Conservation (phyloP, 495 filamentous ascomycete genomes). For the Neurospora intermedia region DNA sequence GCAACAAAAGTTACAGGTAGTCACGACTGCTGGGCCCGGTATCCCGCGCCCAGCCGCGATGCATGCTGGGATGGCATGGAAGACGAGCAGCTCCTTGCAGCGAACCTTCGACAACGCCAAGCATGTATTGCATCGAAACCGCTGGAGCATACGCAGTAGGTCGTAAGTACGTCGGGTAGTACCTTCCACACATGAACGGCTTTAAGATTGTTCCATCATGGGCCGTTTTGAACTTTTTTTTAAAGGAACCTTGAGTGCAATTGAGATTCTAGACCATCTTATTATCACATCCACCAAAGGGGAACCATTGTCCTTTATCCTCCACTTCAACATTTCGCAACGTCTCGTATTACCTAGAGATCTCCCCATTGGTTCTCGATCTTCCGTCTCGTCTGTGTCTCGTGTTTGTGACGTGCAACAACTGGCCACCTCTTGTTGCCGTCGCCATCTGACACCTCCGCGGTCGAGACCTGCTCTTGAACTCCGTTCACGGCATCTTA, state of each 20-base stretch:
- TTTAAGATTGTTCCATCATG: background rate
- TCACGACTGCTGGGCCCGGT: background rate
- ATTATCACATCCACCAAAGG: background rate
- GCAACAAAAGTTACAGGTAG: background rate
- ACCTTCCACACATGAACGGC: background rate
- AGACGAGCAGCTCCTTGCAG: background rate
- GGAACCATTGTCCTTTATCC: background rate
- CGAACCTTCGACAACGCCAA: background rate
- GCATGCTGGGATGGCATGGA: background rate
- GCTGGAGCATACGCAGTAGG: background rate
- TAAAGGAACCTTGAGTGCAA: background rate
- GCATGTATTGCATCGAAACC: background rate
- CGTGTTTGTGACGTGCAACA: constrained; percentile 1
- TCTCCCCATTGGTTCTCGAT: constrained; percentile 1
- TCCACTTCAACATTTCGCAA: background rate
- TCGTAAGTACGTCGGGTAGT: background rate
- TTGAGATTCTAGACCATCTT: background rate
- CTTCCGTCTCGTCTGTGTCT: background rate
- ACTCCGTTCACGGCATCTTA: background rate
- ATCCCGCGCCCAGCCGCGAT: background rate
- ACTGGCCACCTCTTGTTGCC: constrained; percentile 2
- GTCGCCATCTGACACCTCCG: background rate
- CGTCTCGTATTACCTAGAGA: background rate
- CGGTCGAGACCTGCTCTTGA: background rate
- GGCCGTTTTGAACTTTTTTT: background rate